A percentile compares a stretch with the other conserved stretches of the same genome.
Evolutionary conservation across 108 stramenopile species (phyloP).

Genomic region (Phaeodactylum tricornutum): DNA sequence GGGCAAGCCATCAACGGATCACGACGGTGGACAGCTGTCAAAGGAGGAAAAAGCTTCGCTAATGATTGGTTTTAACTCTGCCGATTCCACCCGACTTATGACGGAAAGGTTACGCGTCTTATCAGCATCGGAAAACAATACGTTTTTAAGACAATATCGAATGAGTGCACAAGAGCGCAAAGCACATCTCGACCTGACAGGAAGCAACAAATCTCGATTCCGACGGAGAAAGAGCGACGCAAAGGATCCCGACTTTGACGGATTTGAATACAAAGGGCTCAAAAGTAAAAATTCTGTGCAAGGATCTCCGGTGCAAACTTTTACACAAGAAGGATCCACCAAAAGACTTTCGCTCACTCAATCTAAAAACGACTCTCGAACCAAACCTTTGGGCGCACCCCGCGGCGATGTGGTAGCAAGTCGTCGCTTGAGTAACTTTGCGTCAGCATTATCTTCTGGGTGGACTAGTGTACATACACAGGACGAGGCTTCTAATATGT

Average conservation of each 20-base stretch:
- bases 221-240: slow-evolving; percentile 15
- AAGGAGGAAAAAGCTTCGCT: not conserved
- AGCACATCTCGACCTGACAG: slow-evolving; percentile 10
- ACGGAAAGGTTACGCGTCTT: slow-evolving; percentile 30
- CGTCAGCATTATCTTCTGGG: not conserved
- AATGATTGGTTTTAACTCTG: slow-evolving; percentile 14
- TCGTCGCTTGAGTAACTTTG: not conserved
- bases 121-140: slow-evolving; percentile 28
- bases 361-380: slow-evolving; percentile 8
- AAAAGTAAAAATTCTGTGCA: not conserved
- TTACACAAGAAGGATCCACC: too few species aligned
- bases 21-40: not conserved
- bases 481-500: not conserved
- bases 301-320: slow-evolving; percentile 8
- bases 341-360: slow-evolving; percentile 5
- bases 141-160: slow-evolving; percentile 24
- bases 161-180: slow-evolving; percentile 6
- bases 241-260: slow-evolving; percentile 33
- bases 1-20: slow-evolving; percentile 2
- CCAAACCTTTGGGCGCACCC: slow-evolving; percentile 2
- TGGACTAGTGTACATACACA: not conserved
- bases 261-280: slow-evolving; percentile 30
- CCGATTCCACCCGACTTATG: slow-evolving; percentile 27
- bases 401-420: not conserved
- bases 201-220: slow-evolving; percentile 10